Evolutionary conservation across 1,139 yeast genomes (phyloP).

Genomic region (Spencermartinsiella ligniputridi): DNA sequence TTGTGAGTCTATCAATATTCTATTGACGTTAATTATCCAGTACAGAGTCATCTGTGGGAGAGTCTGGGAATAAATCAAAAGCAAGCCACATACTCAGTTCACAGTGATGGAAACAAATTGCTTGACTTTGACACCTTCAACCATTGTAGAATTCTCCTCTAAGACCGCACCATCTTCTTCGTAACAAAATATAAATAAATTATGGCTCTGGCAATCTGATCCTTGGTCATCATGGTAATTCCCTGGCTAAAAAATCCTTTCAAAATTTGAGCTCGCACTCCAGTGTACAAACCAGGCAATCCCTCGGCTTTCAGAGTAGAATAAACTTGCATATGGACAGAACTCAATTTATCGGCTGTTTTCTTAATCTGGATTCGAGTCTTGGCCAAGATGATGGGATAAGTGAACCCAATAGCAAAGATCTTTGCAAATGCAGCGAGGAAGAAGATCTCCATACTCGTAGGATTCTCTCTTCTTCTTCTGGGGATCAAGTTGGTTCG

Average conservation of each 20-base stretch:
- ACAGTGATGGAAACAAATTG: too few species aligned
- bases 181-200: conserved; percentile 25
- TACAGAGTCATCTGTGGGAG: too few species aligned
- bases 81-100: too few species aligned
- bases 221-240: conserved; percentile 35
- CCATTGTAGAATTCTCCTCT: too few species aligned
- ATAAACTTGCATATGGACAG: conserved; percentile 31
- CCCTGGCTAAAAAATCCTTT: conserved; percentile 36
- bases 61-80: too few species aligned
- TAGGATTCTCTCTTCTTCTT: conserved; percentile 28
- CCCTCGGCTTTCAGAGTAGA: conserved; percentile 65
- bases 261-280: conserved; percentile 38
- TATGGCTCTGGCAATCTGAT: conserved; percentile 29
- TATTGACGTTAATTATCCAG: too few species aligned
- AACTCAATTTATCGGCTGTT: conserved; percentile 8
- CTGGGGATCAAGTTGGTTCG: conserved; percentile 25
- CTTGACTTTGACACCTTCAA: too few species aligned
- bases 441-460: conserved; percentile 27
- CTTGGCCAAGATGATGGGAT: conserved; percentile 46
- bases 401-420: conserved; percentile 32
- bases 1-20: too few species aligned
- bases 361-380: conserved; percentile 69
- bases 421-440: conserved; percentile 34
- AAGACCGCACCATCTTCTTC: conserved; percentile 5
- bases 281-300: conserved; percentile 63